A percentile compares a stretch with the other conserved stretches of the same genome.
Conservation (phyloP, 768 basidiomycete genomes). For the Tylopilus plumbeoviolaceoides region DNA sequence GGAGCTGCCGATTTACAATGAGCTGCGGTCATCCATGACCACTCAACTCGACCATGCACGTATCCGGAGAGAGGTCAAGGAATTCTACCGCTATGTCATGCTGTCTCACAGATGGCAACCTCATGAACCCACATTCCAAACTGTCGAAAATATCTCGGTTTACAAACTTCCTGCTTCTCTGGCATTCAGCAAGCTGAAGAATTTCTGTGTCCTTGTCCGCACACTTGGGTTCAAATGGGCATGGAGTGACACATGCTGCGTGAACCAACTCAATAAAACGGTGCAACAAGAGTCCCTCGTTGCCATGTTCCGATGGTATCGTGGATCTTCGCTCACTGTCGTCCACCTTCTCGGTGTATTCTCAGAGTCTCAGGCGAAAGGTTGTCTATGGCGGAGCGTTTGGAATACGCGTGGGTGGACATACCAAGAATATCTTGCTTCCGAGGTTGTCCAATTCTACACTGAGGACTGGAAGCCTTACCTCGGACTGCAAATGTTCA, state of each 20-base stretch:
- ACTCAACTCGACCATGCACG: neutral
- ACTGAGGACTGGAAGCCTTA: slow-evolving; percentile 10
- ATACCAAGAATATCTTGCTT: slow-evolving; percentile 6
- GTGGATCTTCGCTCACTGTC: neutral
- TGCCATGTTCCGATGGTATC: neutral
- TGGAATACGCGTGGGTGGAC: slow-evolving; percentile 18
- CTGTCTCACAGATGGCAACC: neutral
- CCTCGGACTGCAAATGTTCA: neutral
- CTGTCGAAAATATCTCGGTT: neutral
- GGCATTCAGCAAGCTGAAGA: neutral
- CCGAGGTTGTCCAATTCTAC: slow-evolving; percentile 9
- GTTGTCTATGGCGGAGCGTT: neutral
- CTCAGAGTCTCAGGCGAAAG: neutral
- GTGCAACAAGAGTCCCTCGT: neutral
- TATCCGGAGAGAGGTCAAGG: neutral
- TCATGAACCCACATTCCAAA: neutral
- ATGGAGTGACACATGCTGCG: neutral
- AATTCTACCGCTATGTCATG: neutral
- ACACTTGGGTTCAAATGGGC: neutral
- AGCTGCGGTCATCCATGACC: neutral
- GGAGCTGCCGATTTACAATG: neutral
- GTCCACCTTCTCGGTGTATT: neutral
- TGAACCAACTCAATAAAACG: neutral
- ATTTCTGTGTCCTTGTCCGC: neutral
- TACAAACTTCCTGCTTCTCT: neutral